Conservation (phyloP, 441 rosid genomes). For the Raphanus hybrid region DNA sequence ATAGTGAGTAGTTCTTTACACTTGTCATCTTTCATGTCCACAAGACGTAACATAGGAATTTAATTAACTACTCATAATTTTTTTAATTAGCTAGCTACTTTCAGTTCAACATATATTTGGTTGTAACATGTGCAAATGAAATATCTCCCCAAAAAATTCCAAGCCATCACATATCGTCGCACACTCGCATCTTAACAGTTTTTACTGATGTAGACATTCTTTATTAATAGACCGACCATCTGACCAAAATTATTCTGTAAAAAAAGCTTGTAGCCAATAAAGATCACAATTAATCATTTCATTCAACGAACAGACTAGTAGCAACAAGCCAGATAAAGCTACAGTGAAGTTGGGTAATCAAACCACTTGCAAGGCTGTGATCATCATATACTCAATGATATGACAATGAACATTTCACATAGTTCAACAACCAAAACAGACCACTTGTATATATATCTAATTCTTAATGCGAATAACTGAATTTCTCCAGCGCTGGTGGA, state of each 20-base stretch:
- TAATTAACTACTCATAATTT: neutral
- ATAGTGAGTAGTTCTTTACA: neutral
- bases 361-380: neutral
- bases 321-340: neutral
- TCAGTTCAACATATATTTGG: neutral
- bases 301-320: neutral
- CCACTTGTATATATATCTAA: no score
- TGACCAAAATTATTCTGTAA: neutral
- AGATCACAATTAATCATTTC: neutral
- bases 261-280: neutral
- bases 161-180: neutral
- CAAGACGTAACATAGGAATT: slow-evolving; percentile 12
- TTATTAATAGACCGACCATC: slow-evolving; percentile 2
- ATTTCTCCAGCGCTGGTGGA: no score
- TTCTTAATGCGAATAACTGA: no score
- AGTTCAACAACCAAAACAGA: neutral
- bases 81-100: slow-evolving; percentile 4
- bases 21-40: neutral
- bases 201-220: slow-evolving; percentile 10
- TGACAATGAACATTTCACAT: neutral
- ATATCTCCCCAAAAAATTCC: neutral
- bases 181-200: neutral
- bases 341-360: neutral
- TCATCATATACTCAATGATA: neutral
- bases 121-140: slow-evolving; percentile 6